A percentile compares a stretch with the other conserved stretches of the same genome.
These are phyloP conservation scores for Fusarium temperatum DNA, from an alignment of 2,329 filamentous ascomycete genomes.

Conservation along the genomic window DNA sequence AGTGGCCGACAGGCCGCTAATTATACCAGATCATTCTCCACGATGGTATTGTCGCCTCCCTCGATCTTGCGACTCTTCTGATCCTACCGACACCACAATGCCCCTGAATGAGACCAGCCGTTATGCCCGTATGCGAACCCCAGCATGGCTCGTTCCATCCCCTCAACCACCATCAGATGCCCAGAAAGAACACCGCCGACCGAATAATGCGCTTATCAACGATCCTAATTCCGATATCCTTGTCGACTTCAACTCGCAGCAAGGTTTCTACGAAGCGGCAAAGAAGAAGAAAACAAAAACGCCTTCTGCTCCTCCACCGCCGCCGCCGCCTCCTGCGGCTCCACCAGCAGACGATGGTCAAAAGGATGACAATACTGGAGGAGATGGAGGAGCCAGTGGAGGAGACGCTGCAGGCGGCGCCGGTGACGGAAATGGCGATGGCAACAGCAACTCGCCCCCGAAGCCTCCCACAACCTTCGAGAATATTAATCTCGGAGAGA, in stretches of 20 bases:
- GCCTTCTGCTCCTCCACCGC: constrained; percentile 39
- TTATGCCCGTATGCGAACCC: constrained; percentile 41
- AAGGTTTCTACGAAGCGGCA: constrained; percentile 63
- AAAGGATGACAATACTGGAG: constrained; percentile 44
- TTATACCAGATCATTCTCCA: constrained; percentile 43
- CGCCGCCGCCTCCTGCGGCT: constrained; percentile 28
- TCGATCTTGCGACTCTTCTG: constrained; percentile 34
- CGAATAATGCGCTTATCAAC: constrained; percentile 51
- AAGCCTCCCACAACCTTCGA: constrained; percentile 47
- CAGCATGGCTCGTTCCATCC: constrained; percentile 32
- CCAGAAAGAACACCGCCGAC: constrained; percentile 33
- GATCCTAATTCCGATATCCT: constrained; percentile 56
- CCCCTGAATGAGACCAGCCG: constrained; percentile 47
- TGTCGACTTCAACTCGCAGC: constrained; percentile 66
- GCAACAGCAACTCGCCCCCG: constrained; percentile 54
- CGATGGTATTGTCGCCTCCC: constrained; percentile 48
- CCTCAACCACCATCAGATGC: constrained; percentile 34
- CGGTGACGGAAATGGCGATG: constrained; percentile 43
- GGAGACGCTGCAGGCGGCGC: constrained; percentile 48
- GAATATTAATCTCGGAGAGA: constrained; percentile 72
- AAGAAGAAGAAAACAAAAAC: constrained; percentile 62
- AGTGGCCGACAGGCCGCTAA: constrained; percentile 31
- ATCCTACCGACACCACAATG: constrained; percentile 36
- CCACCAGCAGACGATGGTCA: constrained; percentile 37
- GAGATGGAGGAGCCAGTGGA: constrained; percentile 41